Evolutionary conservation across 1,284 basidiomycete genomes (phyloP).

Genomic region (Amylostereum areolatum): DNA sequence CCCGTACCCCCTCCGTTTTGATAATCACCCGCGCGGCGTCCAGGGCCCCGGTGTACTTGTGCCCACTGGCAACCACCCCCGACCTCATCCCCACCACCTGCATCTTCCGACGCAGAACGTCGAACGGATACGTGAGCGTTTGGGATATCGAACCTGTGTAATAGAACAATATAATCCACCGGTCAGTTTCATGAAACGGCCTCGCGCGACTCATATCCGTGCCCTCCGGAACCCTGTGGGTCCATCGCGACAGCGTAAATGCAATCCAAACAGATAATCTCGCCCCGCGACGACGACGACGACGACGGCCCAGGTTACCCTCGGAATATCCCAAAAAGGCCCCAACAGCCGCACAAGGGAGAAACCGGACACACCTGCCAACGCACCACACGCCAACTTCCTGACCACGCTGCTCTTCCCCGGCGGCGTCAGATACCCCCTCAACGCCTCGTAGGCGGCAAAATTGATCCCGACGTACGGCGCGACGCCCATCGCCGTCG

Average conservation of each 20-base stretch:
- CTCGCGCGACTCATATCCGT: no score
- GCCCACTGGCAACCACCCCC: constrained; percentile 39
- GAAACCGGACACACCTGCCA: constrained; percentile 49
- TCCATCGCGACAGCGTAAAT: no score
- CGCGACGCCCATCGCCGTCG: constrained; percentile 89
- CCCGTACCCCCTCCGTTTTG: constrained; percentile 65
- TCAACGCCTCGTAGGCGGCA: constrained; percentile 70
- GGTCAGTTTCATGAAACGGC: neutral
- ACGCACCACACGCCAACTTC: constrained; percentile 71
- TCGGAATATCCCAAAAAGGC: neutral
- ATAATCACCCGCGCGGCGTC: constrained; percentile 72
- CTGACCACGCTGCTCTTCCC: constrained; percentile 58
- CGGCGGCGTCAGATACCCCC: constrained; percentile 70
- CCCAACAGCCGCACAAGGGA: neutral
- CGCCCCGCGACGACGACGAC: no score
- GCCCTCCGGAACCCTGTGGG: no score
- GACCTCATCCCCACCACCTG: constrained; percentile 86
- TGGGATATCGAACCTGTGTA: constrained; percentile 75
- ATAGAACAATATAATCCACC: neutral
- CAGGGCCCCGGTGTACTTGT: constrained; percentile 73
- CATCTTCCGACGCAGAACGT: constrained; percentile 92
- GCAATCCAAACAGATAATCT: no score
- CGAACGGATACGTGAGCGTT: constrained; percentile 93
- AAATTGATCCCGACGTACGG: constrained; percentile 89
- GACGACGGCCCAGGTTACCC: no score